Evolutionary conservation across 2,329 filamentous ascomycete genomes (phyloP), one percentile per base, ranked within the genome.

Genomic region (Alternaria brassicicola): DNA sequence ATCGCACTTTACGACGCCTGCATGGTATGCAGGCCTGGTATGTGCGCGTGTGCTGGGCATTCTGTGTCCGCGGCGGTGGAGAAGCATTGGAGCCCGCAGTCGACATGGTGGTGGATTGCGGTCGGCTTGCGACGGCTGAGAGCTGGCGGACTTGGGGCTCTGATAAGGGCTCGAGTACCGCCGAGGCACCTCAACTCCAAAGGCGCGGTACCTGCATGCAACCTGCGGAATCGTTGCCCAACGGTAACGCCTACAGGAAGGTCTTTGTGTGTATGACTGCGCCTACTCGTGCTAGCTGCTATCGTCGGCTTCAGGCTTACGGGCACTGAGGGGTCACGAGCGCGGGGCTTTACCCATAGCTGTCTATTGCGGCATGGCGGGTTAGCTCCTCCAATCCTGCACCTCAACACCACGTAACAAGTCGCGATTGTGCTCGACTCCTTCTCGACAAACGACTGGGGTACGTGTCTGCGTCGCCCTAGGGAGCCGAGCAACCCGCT

Each of bases 1-100:
- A 87, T 51, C 84, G 82, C 70, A 77, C 85, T 67, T 87, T 87
- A 61, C 85, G 78, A 33, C 82, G 80, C 28, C 85, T 79, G 70
- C 85, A 87, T 23, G 82, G 82, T 52, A 83, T 83, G 66, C 84
- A 82, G 55, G 80, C 81, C 75, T 78, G 72, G 61, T 78, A 79
- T 39, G 74, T 78, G 49, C 76, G 70, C 19, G 73, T 78, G 59
- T 78, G 76, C 57, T 70, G 67, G 23, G 55, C 55, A n/a, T 55
- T 52, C 52, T 52, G 45, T 52, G 58, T 51, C 31, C 56, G 51
- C 38, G 63, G 54, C 26, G 66, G 66, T 53, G 72, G 67, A 45
- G 71, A 70, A 19, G 69, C 63, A 51, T 65, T 70, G 41, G 66
- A 64, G 36, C 59, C 63, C 46, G 65, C 57, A 23, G 64, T 66